These are phyloP conservation scores for Diddensiella transvaalensis DNA, from an alignment of 805 yeast genomes.

Conservation along the genomic window DNA sequence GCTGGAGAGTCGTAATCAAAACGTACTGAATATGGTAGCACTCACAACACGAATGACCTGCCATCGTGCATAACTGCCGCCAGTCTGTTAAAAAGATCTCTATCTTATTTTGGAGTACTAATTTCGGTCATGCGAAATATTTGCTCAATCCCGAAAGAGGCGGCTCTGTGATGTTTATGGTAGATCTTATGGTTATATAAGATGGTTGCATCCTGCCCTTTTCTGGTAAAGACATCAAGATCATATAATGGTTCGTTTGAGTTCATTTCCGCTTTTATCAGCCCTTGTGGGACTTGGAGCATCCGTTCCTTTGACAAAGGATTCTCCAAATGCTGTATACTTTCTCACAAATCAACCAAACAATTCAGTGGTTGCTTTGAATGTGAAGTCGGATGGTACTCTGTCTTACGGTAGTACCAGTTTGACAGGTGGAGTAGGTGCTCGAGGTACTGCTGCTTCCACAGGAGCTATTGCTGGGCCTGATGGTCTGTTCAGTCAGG, in stretches of 20 bases:
- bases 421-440: slow-evolving; percentile 7
- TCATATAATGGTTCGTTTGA: neutral
- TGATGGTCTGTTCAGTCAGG: slow-evolving; percentile 10
- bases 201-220: too few relatives aligned
- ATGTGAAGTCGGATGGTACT: slow-evolving; percentile 8
- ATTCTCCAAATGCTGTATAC: slow-evolving; percentile 3
- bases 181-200: too few relatives aligned
- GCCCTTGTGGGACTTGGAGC: neutral
- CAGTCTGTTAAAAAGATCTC: too few relatives aligned
- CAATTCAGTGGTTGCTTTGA: slow-evolving; percentile 1
- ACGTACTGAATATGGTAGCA: too few relatives aligned
- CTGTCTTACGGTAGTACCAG: neutral
- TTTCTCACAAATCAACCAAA: slow-evolving; percentile 4
- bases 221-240: too few relatives aligned
- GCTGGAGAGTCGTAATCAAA: too few relatives aligned
- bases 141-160: too few relatives aligned
- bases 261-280: neutral
- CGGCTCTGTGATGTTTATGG: too few relatives aligned
- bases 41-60: too few relatives aligned
- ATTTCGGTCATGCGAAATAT: too few relatives aligned
- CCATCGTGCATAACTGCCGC: too few relatives aligned
- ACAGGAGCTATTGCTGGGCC: neutral
- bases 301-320: neutral
- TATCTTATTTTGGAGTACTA: too few relatives aligned
- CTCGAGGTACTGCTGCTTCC: neutral